Percentiles rank a stretch among this genome's conserved stretches.
Evolutionary conservation across 495 filamentous ascomycete genomes (phyloP).

Genomic region (Tuber magnatum): DNA sequence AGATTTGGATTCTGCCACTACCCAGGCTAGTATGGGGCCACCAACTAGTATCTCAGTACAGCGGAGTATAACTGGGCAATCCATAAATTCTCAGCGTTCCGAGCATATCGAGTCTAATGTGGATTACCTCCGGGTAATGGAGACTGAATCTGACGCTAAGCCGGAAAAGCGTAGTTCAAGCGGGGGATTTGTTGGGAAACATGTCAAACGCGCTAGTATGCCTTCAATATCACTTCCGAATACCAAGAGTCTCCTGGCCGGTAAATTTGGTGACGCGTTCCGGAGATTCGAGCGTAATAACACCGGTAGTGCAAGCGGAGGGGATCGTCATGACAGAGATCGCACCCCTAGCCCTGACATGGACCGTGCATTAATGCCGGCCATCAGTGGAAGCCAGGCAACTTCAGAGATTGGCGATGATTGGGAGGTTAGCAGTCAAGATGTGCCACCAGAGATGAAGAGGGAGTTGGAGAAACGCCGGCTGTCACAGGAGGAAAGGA

Average conservation of each 20-base stretch:
- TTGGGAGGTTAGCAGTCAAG: conserved; percentile 54
- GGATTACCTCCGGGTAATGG: conserved; percentile 76
- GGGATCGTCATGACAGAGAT: conserved; percentile 35
- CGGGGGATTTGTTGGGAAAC: conserved; percentile 50
- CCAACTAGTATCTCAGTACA: conserved; percentile 25
- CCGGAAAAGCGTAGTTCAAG: conserved; percentile 62
- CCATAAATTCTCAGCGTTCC: conserved; percentile 48
- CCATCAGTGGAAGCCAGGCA: conserved; percentile 69
- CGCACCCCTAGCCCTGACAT: conserved; percentile 47
- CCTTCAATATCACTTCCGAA: conserved; percentile 58
- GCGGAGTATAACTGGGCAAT: conserved; percentile 35
- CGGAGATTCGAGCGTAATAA: conserved; percentile 73
- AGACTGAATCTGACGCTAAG: conserved; percentile 58
- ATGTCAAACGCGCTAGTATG: conserved; percentile 74
- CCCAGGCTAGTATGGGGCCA: conserved; percentile 26
- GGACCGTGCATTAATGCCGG: conserved; percentile 47
- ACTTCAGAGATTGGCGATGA: conserved; percentile 65
- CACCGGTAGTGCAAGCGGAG: conserved; percentile 43
- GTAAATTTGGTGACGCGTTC: conserved; percentile 93
- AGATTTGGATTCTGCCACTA: conserved; percentile 44
- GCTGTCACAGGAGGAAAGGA: conserved; percentile 78
- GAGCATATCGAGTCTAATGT: conserved; percentile 69
- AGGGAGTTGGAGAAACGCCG: conserved; percentile 80
- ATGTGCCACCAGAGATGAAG: conserved; percentile 79
- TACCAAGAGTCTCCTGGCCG: conserved; percentile 74